Base-by-base conservation (phyloP, 1,284 basidiomycete genomes). In the Ganoderma meredithae region DNA sequence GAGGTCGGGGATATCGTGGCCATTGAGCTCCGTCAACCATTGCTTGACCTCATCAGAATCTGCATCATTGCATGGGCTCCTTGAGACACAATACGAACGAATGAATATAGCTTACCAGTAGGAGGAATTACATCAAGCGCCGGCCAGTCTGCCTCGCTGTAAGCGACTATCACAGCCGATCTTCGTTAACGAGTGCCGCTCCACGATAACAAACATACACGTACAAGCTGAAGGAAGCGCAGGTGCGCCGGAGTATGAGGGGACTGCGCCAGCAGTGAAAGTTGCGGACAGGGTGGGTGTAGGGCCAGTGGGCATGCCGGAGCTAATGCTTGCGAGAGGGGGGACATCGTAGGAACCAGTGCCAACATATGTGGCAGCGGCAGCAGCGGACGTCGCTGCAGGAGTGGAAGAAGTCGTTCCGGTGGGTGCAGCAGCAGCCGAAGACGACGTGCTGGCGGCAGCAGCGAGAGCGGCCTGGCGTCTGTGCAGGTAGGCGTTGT, bases 1-100 rank as follows among this genome's bases (percentile, higher is more conserved):
- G 53, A 93, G 77, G 72, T 89, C 76, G 9, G 95, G 95, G 68
- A 95, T 91, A 73, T 88, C 73, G 70, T 85, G 84, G 10, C 91
- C 92, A 33, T 94, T 84, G 58, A 95, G 83, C 75, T 95, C 90
- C 73, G 87, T 84, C 84, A 96, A 81, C 95, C 95, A 96, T 70
- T 83, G 74, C 68, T 85, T 75, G 19, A 95, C 93, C 72, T 94
- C 84, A 2, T 82, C 70, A n/a, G 88, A 87, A 72, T 82, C 90
- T 90, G 63, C 17, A 60, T n/a, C 7, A 33, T 22, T 12, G 12
- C 3, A 56, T 63, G 33, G 27, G 33, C 22, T 12, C 17, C 15
- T 17, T n/a, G 17, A 17, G 40, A 10, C 22, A 13, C 19, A 15
- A 15, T 44, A 43, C 12, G 55, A 49, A 49, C 55, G 60, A 59